These are phyloP conservation scores for Penicillium egyptiacum DNA, from an alignment of 495 filamentous ascomycete genomes.

Conservation along the genomic window DNA sequence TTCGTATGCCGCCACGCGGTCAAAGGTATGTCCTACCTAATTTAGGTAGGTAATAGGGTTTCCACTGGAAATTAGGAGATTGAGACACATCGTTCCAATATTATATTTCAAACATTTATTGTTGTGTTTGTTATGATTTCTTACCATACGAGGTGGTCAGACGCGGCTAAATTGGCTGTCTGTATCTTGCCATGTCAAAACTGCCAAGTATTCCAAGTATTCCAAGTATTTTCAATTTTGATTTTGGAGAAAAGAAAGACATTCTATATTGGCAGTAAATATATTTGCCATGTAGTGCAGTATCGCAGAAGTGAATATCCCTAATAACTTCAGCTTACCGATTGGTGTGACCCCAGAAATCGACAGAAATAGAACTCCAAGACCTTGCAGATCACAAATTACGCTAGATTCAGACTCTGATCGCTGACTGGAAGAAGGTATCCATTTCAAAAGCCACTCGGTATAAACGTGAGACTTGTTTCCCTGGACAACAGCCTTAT, in stretches of 20 bases:
- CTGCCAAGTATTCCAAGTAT: not conserved
- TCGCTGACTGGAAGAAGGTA: conserved; percentile 14
- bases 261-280: not conserved
- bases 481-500: conserved; percentile 18
- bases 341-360: conserved; percentile 30
- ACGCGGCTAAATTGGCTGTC: conserved; percentile 1
- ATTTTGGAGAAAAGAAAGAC: no score
- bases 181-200: conserved; percentile 11
- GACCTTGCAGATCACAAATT: conserved; percentile 28
- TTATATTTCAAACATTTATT: no score
- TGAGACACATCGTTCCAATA: not conserved
- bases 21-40: conserved; percentile 1
- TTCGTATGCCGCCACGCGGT: conserved; percentile 28
- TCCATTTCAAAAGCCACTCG: conserved; percentile 2
- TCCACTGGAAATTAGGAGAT: not conserved
- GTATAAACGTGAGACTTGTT: conserved; percentile 18
- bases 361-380: conserved; percentile 29
- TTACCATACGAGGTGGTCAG: conserved; percentile 3
- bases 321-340: conserved; percentile 14
- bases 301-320: not conserved
- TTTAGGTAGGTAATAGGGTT: not conserved
- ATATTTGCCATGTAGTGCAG: not conserved
- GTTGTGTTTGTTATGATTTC: not conserved
- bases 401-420: conserved; percentile 15
- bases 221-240: not conserved